phyloP scores from a whole-genome alignment of 2,329 filamentous ascomycete genomes.

The Scytalidium lignicola region DNA sequence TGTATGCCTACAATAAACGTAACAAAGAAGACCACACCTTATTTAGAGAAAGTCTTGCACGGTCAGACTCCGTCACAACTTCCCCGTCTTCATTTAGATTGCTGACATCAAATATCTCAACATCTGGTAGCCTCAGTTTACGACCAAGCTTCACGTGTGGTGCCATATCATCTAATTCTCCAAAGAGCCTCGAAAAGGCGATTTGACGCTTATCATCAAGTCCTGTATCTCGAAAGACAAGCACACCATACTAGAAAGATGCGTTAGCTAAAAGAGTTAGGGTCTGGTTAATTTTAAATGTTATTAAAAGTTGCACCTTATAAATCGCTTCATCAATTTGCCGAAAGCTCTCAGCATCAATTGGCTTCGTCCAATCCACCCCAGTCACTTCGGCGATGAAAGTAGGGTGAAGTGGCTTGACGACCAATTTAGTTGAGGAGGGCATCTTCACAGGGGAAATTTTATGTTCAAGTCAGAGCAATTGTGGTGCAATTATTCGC shows the following conservation, averaged over 20 bases:
- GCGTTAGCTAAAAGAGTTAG: too few species aligned
- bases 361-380: not conserved
- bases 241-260: slow-evolving; percentile 36
- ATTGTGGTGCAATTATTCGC: too few species aligned
- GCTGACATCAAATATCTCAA: slow-evolving; percentile 50
- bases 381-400: not conserved
- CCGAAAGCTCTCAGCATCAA: not conserved
- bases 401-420: slow-evolving; percentile 1
- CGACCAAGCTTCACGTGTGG: slow-evolving; percentile 41
- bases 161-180: slow-evolving; percentile 47
- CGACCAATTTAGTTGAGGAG: not conserved
- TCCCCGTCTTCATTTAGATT: slow-evolving; percentile 46
- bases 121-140: slow-evolving; percentile 40
- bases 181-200: slow-evolving; percentile 42
- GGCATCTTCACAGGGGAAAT: too few species aligned
- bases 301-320: too few species aligned
- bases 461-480: too few species aligned
- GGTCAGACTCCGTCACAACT: slow-evolving; percentile 30
- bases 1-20: too few species aligned
- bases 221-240: slow-evolving; percentile 43
- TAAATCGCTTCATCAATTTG: too few species aligned
- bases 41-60: too few species aligned
- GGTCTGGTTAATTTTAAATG: too few species aligned
- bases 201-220: slow-evolving; percentile 46
- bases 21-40: too few species aligned